These are phyloP conservation scores for Cryptococcus amylolentus DNA, from an alignment of 1,284 basidiomycete species.

Conservation along the genomic window DNA sequence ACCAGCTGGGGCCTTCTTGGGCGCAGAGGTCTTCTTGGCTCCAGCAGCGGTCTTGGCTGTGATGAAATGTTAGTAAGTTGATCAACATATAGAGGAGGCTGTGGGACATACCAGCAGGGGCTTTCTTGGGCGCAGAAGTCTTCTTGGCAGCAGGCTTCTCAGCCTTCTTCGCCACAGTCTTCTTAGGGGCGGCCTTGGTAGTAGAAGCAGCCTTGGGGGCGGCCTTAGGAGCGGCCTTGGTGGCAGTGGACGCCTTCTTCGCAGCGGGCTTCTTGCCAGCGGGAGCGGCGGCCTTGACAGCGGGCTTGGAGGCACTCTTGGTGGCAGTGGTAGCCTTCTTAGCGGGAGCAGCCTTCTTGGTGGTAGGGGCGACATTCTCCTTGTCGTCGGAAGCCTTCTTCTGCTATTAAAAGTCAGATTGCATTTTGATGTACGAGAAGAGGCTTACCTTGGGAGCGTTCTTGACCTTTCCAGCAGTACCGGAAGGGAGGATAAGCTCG, in stretches of 20 bases:
- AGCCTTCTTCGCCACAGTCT: neutral
- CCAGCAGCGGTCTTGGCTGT: no score
- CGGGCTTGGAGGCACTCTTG: constrained; percentile 21
- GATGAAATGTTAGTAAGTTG: no score
- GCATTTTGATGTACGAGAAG: neutral
- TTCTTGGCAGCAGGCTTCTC: constrained; percentile 14
- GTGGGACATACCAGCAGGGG: constrained; percentile 10
- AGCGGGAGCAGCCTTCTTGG: constrained; percentile 37
- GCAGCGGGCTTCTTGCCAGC: constrained; percentile 8
- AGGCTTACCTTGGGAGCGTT: constrained; percentile 56
- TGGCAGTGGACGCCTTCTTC: constrained; percentile 4
- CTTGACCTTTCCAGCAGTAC: constrained; percentile 76
- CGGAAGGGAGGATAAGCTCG: constrained; percentile 81
- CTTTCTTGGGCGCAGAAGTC: constrained; percentile 19
- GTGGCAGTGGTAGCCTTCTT: constrained; percentile 26
- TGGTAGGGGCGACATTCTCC: constrained; percentile 49
- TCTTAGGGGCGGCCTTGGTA: constrained; percentile 2
- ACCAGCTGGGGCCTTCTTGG: neutral
- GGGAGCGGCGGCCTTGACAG: constrained; percentile 5
- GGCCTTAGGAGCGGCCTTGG: constrained; percentile 22
- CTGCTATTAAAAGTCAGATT: neutral
- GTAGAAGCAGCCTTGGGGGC: neutral
- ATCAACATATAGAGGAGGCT: no score
- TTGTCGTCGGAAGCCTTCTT: constrained; percentile 35
- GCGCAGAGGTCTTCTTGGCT: no score